phyloP scores from a whole-genome alignment of 202 grass and related monocot species.

The Elaeis oleifera region DNA sequence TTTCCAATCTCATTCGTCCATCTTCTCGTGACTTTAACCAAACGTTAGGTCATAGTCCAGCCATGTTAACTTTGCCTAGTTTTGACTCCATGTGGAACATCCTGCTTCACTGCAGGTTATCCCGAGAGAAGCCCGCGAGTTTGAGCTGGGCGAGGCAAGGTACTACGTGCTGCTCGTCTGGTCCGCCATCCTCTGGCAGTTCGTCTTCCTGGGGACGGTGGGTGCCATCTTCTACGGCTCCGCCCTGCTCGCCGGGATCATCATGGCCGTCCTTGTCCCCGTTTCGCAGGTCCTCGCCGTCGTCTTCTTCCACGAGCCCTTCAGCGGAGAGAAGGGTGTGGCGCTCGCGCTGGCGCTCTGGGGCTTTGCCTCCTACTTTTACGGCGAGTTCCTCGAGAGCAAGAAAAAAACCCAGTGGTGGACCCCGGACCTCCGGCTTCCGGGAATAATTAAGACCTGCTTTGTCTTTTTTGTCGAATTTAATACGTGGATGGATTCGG shows the following conservation, averaged over 20 bases:
- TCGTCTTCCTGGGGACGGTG: slow-evolving; percentile 62
- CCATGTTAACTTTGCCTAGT: too few relatives aligned
- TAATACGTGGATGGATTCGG: too few relatives aligned
- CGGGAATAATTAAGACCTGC: too few relatives aligned
- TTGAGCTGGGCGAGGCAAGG: slow-evolving; percentile 29
- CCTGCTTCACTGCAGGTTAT: slow-evolving; percentile 36
- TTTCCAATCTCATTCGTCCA: too few relatives aligned
- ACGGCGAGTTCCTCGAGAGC: slow-evolving; percentile 41
- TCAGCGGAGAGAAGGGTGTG: slow-evolving; percentile 51
- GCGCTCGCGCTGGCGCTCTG: slow-evolving; percentile 62
- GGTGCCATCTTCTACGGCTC: slow-evolving; percentile 69
- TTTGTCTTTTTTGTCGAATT: too few relatives aligned
- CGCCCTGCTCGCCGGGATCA: slow-evolving; percentile 57
- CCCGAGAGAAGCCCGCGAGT: slow-evolving; percentile 43
- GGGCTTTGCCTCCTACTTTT: slow-evolving; percentile 75
- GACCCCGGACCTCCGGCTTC: background rate
- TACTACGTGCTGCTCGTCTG: slow-evolving; percentile 60
- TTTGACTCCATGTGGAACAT: too few relatives aligned
- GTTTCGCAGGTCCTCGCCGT: slow-evolving; percentile 57
- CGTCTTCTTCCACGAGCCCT: slow-evolving; percentile 53
- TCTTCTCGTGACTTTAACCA: too few relatives aligned
- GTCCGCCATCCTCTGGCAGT: slow-evolving; percentile 40
- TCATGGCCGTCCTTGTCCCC: slow-evolving; percentile 52
- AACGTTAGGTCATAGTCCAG: too few relatives aligned
- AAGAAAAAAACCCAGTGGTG: background rate